phyloP scores from a whole-genome alignment of 352 stramenopile species.

The Phytophthora colocasiae region DNA sequence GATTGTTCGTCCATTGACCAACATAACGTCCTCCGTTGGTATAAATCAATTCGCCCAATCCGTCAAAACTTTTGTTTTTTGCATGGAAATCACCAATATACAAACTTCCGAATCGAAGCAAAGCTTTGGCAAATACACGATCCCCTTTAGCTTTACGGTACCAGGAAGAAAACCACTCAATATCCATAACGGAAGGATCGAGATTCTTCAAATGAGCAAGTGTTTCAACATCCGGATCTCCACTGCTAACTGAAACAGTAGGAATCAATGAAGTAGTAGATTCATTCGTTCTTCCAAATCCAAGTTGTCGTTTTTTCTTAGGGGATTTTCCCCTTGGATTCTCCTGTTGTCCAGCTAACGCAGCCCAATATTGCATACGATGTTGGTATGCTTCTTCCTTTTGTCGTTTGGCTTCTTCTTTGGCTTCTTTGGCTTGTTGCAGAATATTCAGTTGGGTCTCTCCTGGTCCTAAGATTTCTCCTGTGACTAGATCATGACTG shows the following conservation, averaged over 20 bases:
- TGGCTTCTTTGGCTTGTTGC: constrained; percentile 49
- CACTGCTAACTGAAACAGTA: neutral
- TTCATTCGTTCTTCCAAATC: constrained; percentile 32
- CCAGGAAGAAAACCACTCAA: constrained; percentile 68
- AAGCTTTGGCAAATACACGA: constrained; percentile 65
- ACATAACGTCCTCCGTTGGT: constrained; percentile 82
- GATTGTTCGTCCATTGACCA: constrained; percentile 80
- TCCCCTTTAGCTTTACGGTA: constrained; percentile 40
- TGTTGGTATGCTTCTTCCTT: constrained; percentile 70
- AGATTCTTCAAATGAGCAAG: constrained; percentile 35
- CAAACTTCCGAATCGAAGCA: constrained; percentile 69
- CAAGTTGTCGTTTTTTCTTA: constrained; percentile 47
- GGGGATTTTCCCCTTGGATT: constrained; percentile 23
- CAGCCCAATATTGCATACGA: constrained; percentile 70
- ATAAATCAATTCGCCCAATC: constrained; percentile 89
- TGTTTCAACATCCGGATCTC: constrained; percentile 10
- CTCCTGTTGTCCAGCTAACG: constrained; percentile 47
- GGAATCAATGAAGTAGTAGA: constrained; percentile 1
- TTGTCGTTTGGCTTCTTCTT: constrained; percentile 51
- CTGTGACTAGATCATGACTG: constrained; percentile 59
- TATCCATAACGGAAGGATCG: constrained; percentile 40
- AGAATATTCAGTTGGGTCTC: constrained; percentile 61
- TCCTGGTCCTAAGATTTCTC: constrained; percentile 65
- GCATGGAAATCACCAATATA: constrained; percentile 79
- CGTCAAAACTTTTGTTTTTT: constrained; percentile 62